Evolutionary conservation across 768 basidiomycete genomes (phyloP).

Genomic region (Pisolithus sp.): DNA sequence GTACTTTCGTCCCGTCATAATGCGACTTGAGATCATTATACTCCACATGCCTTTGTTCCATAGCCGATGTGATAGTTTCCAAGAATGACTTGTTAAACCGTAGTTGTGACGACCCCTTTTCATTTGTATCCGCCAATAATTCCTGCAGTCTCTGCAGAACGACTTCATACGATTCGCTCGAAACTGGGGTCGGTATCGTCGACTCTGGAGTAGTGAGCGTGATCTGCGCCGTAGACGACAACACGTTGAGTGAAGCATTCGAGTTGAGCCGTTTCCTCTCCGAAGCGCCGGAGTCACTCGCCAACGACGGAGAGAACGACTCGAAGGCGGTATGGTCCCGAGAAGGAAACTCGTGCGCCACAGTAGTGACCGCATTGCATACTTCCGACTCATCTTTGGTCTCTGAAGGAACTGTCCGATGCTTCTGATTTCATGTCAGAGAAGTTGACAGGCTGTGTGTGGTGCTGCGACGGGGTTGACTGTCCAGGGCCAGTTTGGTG

Average conservation of each 20-base stretch:
- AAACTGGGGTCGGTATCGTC: slow-evolving; percentile 16
- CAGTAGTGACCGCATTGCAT: slow-evolving; percentile 9
- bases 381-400: slow-evolving; percentile 5
- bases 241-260: slow-evolving; percentile 15
- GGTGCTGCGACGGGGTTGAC: too few relatives aligned
- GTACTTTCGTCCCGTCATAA: slow-evolving; percentile 86
- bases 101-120: slow-evolving; percentile 53
- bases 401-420: not conserved
- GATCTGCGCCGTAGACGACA: slow-evolving; percentile 29
- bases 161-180: slow-evolving; percentile 36
- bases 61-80: slow-evolving; percentile 56
- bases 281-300: slow-evolving; percentile 1
- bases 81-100: slow-evolving; percentile 70
- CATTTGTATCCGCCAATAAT: slow-evolving; percentile 51
- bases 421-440: not conserved
- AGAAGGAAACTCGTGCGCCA: slow-evolving; percentile 9
- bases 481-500: too few relatives aligned
- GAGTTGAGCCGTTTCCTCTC: slow-evolving; percentile 22
- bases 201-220: slow-evolving; percentile 41
- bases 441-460: not conserved
- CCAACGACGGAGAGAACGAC: slow-evolving; percentile 16
- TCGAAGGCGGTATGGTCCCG: slow-evolving; percentile 29
- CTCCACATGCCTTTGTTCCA: slow-evolving; percentile 61
- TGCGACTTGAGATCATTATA: slow-evolving; percentile 61
- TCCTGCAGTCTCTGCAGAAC: slow-evolving; percentile 53